A percentile compares a stretch with the other conserved stretches of the same genome.
Conservation (phyloP, 2,329 filamentous ascomycete species). For the Pestalotiopsis sp. region DNA sequence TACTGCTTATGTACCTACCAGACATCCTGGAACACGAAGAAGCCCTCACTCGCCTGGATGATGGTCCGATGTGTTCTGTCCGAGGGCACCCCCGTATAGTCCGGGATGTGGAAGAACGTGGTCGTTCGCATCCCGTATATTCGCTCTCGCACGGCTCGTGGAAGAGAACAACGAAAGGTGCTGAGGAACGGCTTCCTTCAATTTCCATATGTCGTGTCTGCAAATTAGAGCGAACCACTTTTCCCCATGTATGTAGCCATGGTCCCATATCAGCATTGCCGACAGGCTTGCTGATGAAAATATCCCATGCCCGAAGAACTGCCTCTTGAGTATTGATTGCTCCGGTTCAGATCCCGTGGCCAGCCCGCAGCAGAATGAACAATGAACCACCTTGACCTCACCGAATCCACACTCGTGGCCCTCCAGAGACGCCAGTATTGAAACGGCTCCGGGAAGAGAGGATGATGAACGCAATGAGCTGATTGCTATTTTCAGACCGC, state of each 20-base stretch:
- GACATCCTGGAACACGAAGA: background rate
- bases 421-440: background rate
- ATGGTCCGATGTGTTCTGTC: background rate
- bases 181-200: background rate
- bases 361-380: background rate
- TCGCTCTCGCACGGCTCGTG: background rate
- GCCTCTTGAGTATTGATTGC: background rate
- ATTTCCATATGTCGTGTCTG: background rate
- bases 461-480: background rate
- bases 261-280: background rate
- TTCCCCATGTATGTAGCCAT: background rate
- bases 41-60: background rate
- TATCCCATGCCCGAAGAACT: background rate
- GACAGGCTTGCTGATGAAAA: background rate
- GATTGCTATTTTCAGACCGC: constrained; percentile 2
- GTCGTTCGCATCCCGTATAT: background rate
- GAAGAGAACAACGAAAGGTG: background rate
- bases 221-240: background rate
- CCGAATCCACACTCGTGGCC: background rate
- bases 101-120: background rate
- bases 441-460: background rate
- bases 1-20: background rate
- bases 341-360: background rate
- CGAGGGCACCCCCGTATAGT: background rate
- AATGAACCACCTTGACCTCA: constrained; percentile 4